These are phyloP conservation scores for Aspergillus proliferans DNA, from an alignment of 2,329 filamentous ascomycete genomes.

Conservation along the genomic window DNA sequence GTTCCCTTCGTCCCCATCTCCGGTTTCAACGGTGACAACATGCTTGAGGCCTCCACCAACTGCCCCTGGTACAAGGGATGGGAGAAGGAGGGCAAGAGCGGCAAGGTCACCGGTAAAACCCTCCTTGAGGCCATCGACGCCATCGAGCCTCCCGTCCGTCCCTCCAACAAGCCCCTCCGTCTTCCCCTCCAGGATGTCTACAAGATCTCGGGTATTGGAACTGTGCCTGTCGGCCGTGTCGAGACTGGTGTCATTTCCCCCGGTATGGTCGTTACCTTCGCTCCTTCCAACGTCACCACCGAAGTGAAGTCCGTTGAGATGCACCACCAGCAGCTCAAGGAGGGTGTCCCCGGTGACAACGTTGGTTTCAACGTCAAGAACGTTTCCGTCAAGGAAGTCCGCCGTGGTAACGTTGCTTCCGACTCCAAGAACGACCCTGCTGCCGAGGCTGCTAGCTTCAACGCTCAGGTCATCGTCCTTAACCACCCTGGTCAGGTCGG, in stretches of 20 bases:
- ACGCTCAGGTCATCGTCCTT: slow-evolving; percentile 99
- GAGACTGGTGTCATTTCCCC: slow-evolving; percentile 95
- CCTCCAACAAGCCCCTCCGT: slow-evolving; percentile 98
- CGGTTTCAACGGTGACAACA: slow-evolving; percentile 99
- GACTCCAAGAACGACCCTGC: slow-evolving; percentile 99
- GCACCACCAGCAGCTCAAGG: slow-evolving; percentile 97
- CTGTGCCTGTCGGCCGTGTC: slow-evolving; percentile 99
- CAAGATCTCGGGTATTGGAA: slow-evolving; percentile 99
- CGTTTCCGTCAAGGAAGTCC: slow-evolving; percentile 99
- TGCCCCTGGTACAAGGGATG: slow-evolving; percentile 99
- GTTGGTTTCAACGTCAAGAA: slow-evolving; percentile 99
- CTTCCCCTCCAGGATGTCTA: slow-evolving; percentile 99
- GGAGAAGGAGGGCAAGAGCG: slow-evolving; percentile 94
- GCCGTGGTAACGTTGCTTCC: slow-evolving; percentile 99
- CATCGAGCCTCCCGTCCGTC: slow-evolving; percentile 88
- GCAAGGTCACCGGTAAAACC: slow-evolving; percentile 87
- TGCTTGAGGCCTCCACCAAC: slow-evolving; percentile 84
- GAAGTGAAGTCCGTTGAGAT: slow-evolving; percentile 99
- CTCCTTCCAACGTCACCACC: slow-evolving; percentile 97
- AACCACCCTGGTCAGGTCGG: slow-evolving; percentile 99
- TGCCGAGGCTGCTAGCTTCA: slow-evolving; percentile 83
- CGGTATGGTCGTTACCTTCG: slow-evolving; percentile 87
- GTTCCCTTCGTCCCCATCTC: slow-evolving; percentile 99
- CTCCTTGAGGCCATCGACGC: slow-evolving; percentile 98
- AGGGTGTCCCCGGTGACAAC: slow-evolving; percentile 99